phyloP scores from a whole-genome alignment of 23 red algal genomes.

The Cyanidium caldarium region DNA sequence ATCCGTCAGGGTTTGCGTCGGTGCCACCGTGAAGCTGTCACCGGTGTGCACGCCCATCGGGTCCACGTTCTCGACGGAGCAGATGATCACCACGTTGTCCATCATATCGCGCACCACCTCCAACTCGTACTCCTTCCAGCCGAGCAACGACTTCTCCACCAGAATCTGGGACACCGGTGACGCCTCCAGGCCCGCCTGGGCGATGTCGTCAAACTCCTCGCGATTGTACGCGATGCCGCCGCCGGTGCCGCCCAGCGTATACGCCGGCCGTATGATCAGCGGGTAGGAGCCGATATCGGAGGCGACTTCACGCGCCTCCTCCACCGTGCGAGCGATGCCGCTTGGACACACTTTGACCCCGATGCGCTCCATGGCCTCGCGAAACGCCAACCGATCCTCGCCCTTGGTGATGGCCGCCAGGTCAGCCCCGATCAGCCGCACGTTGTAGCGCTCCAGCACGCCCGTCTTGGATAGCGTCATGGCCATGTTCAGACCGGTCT shows the following conservation, averaged over 20 bases:
- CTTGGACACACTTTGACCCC: slow-evolving; percentile 59
- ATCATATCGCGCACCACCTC: slow-evolving; percentile 92
- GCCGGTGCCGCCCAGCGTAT: slow-evolving; percentile 91
- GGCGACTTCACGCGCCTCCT: slow-evolving; percentile 58
- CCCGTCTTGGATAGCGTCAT: slow-evolving; percentile 45
- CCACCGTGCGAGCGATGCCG: slow-evolving; percentile 70
- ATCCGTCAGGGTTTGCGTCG: slow-evolving; percentile 87
- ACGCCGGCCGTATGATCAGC: slow-evolving; percentile 92
- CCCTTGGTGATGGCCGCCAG: slow-evolving; percentile 93
- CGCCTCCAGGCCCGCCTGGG: slow-evolving; percentile 69
- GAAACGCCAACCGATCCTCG: slow-evolving; percentile 84
- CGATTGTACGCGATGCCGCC: slow-evolving; percentile 98
- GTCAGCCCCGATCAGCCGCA: slow-evolving; percentile 88
- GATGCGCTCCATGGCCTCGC: slow-evolving; percentile 93
- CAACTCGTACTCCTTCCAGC: slow-evolving; percentile 99
- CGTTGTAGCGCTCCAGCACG: slow-evolving; percentile 56
- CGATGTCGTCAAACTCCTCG: slow-evolving; percentile 84
- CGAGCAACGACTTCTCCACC: slow-evolving; percentile 81
- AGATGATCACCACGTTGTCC: slow-evolving; percentile 98
- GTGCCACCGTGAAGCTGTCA: slow-evolving; percentile 92
- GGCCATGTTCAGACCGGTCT: slow-evolving; percentile 89
- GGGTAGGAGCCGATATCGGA: slow-evolving; percentile 71
- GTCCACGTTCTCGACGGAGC: slow-evolving; percentile 94
- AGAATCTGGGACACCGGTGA: slow-evolving; percentile 79
- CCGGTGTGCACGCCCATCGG: slow-evolving; percentile 99